Evolutionary conservation across 805 yeast genomes (phyloP).

Genomic region (Priceomyces castillae): DNA sequence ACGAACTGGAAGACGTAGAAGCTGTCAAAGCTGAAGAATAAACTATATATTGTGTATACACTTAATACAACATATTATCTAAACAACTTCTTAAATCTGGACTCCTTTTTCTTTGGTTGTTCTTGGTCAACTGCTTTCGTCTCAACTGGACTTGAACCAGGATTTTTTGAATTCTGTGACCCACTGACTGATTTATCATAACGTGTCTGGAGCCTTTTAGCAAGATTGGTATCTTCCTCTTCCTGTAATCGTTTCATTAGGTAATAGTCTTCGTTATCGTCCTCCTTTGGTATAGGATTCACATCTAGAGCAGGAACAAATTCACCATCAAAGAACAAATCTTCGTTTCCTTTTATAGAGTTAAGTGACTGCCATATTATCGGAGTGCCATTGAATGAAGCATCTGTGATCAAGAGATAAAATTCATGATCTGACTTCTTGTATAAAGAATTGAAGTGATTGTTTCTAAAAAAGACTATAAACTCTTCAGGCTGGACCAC

Average conservation of each 20-base stretch:
- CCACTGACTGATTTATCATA: constrained; percentile 13
- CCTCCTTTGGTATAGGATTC: constrained; percentile 7
- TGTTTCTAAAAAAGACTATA: constrained; percentile 80
- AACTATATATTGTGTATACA: constrained; percentile 11
- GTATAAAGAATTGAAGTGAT: constrained; percentile 76
- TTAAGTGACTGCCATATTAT: constrained; percentile 81
- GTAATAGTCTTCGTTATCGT: constrained; percentile 23
- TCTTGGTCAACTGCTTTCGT: constrained; percentile 3
- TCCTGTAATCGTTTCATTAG: constrained; percentile 51
- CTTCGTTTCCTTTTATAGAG: constrained; percentile 66
- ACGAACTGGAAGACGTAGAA: constrained; percentile 2
- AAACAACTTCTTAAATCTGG: neutral
- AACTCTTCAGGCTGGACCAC: constrained; percentile 51
- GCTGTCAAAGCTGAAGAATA: constrained; percentile 1
- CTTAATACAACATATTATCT: constrained; percentile 21
- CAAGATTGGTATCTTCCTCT: constrained; percentile 54
- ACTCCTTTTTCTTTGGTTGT: neutral
- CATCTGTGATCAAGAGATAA: constrained; percentile 71
- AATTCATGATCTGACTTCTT: constrained; percentile 48
- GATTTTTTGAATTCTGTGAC: constrained; percentile 1
- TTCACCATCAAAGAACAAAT: constrained; percentile 63
- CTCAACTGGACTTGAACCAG: neutral
- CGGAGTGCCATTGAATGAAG: constrained; percentile 49
- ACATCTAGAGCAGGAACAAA: constrained; percentile 48
- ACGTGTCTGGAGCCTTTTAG: constrained; percentile 41